Base-by-base conservation (phyloP, 805 yeast genomes). In the Candida pseudofarinosa region DNA sequence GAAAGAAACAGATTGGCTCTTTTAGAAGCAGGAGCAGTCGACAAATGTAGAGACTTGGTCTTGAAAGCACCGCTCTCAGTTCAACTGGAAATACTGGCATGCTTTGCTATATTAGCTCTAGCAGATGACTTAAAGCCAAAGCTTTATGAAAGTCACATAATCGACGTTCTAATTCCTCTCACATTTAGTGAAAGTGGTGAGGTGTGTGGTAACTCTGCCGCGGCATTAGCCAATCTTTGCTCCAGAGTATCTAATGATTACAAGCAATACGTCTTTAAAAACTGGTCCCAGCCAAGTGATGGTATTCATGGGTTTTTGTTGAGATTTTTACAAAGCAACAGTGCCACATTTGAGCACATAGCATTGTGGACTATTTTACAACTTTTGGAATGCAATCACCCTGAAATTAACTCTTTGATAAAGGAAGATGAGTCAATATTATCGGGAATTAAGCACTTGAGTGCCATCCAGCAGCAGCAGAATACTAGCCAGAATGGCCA, bases 181-280 rank as follows among this genome's bases (percentile, higher is more conserved):
- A 93, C 98, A 2, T 81, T 79, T 53, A 85, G 95, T 35, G 77
- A 77, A 43, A 89, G 89, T 60, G 85, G 89, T 45, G 99, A 95
- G 66, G 97, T 93, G 14, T 93, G 96, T 63, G 99, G 99, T 44
- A 93, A 93, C 65, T 86, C 96, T 2, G 99, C 98, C 13, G 99
- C 99, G 31, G 98, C 99, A 1, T 76, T 93, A 52, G 99, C 99
- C 23, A 93, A 93, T 60, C 71, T 93, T 54, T 88, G 97, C 52
- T 89, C 97, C 3, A 81, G 97, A 65, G 88, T 91, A 31, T 61
- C 70, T 14, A 79, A 78, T 54, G 90, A 88, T 54, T 90, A 90
- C 63, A 76, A 81, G 45, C 70, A 67, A 41, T 82, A 83, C 50
- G 87, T 93, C 47, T 74, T 88, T 44, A 76, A 79, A 42, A 77